phyloP scores from a whole-genome alignment of 2,329 filamentous ascomycete species.

The Neonectria magnoliae region DNA sequence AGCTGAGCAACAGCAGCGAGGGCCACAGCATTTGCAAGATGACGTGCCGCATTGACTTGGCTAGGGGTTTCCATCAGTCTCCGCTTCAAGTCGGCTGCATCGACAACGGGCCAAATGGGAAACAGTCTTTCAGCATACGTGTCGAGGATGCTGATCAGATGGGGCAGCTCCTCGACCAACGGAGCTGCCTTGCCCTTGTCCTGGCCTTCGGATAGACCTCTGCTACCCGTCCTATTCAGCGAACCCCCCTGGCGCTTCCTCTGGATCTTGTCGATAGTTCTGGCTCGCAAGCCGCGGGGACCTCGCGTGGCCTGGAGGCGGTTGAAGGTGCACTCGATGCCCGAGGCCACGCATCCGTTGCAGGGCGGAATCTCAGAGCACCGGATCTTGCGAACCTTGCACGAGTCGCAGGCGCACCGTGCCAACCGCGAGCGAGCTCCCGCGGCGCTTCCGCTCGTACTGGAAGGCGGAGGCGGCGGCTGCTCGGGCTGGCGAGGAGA shows the following conservation, averaged over 20 bases:
- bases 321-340: conserved; percentile 62
- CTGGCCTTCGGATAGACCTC: conserved; percentile 8
- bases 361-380: conserved; percentile 61
- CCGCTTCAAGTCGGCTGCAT: conserved; percentile 54
- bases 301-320: conserved; percentile 56
- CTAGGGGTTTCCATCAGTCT: conserved; percentile 45
- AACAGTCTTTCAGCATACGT: conserved; percentile 61
- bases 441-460: conserved; percentile 27
- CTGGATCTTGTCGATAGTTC: conserved; percentile 55
- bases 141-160: conserved; percentile 48
- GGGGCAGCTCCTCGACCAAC: conserved; percentile 38
- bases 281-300: conserved; percentile 56
- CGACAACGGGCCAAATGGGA: conserved; percentile 62
- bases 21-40: conserved; percentile 57
- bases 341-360: conserved; percentile 54
- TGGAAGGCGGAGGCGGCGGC: conserved; percentile 23
- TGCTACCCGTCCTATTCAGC: conserved; percentile 12
- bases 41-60: conserved; percentile 48
- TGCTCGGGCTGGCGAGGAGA: conserved; percentile 9
- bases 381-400: conserved; percentile 63
- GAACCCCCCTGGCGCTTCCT: conserved; percentile 30
- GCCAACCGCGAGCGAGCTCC: conserved; percentile 35
- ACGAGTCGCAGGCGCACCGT: conserved; percentile 59
- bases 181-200: conserved; percentile 22
- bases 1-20: conserved; percentile 61